Percentiles rank a stretch among this genome's conserved stretches.
phyloP scores from a whole-genome alignment of 2,329 filamentous ascomycete species.

The Monosporascus sp. region DNA sequence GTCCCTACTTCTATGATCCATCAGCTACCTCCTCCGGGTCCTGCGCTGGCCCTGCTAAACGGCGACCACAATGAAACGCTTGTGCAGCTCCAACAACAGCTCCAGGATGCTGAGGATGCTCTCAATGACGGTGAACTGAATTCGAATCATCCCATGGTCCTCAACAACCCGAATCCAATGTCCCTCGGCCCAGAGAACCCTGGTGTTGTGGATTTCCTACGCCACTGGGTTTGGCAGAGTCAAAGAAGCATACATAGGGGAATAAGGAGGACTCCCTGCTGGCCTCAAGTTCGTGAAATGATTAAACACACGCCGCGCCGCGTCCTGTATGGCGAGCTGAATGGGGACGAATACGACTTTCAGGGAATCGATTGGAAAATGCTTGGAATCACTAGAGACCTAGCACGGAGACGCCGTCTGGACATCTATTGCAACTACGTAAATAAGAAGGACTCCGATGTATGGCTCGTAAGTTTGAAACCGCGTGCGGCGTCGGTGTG shows the following conservation, averaged over 20 bases:
- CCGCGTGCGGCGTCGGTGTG: not conserved
- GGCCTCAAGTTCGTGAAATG: conserved; percentile 11
- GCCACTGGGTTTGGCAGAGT: conserved; percentile 38
- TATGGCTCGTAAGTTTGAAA: conserved; percentile 40
- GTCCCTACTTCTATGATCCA: not conserved
- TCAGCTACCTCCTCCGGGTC: not conserved
- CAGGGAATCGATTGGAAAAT: conserved; percentile 56
- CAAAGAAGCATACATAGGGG: conserved; percentile 23
- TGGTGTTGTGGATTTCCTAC: conserved; percentile 45
- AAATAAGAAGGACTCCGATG: conserved; percentile 44
- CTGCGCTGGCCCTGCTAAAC: not conserved
- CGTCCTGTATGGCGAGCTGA: conserved; percentile 41
- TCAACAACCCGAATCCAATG: conserved; percentile 28
- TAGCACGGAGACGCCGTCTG: conserved; percentile 43
- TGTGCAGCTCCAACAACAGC: conserved; percentile 5
- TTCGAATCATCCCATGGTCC: conserved; percentile 23
- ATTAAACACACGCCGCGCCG: conserved; percentile 13
- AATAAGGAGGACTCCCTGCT: conserved; percentile 16
- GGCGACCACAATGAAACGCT: conserved; percentile 1
- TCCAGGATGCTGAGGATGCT: conserved; percentile 12
- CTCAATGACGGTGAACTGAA: conserved; percentile 3
- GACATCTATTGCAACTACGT: conserved; percentile 54
- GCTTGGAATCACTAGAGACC: conserved; percentile 44
- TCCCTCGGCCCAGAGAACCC: conserved; percentile 45
- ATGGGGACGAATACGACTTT: conserved; percentile 52